These are phyloP conservation scores for Mortierella hygrophila DNA, from an alignment of 192 early-diverging fungal genomes.

Conservation along the genomic window DNA sequence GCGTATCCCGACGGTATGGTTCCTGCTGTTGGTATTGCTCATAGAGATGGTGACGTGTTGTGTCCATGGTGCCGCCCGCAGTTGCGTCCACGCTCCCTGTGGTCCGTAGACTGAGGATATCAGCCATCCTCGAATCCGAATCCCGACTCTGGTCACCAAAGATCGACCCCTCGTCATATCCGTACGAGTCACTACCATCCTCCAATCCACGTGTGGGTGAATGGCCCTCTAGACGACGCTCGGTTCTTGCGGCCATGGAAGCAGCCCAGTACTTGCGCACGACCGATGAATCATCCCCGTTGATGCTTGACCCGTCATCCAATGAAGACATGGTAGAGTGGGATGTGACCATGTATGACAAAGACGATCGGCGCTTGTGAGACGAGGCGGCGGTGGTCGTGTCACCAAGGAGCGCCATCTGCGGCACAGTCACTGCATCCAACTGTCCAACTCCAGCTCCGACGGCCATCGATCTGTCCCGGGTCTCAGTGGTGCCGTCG, in stretches of 20 bases:
- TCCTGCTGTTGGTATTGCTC: not conserved
- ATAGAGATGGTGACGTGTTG: conserved; percentile 4
- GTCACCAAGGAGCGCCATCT: not conserved
- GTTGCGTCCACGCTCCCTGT: conserved; percentile 14
- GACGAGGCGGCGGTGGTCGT: conserved; percentile 6
- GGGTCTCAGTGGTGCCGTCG: not conserved
- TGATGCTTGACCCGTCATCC: not conserved
- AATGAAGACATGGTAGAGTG: conserved; percentile 29
- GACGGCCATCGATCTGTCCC: not conserved
- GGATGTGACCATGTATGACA: conserved; percentile 2
- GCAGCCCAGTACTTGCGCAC: conserved; percentile 51
- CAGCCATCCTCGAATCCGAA: conserved; percentile 49
- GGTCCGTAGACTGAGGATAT: conserved; percentile 38
- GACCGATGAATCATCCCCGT: conserved; percentile 13
- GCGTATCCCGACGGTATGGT: conserved; percentile 22
- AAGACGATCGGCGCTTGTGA: not conserved
- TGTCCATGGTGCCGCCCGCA: not conserved
- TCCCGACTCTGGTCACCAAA: conserved; percentile 33
- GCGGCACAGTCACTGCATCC: not conserved
- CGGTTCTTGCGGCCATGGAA: conserved; percentile 45
- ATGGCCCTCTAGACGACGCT: conserved; percentile 19
- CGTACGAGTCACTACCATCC: not conserved
- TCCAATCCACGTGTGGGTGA: not conserved
- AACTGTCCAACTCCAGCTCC: not conserved
- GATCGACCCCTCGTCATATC: conserved; percentile 34